Evolutionary conservation across 2,329 filamentous ascomycete species (phyloP), one percentile per base, ranked within the genome.

Genomic region (Penicillium sp.): DNA sequence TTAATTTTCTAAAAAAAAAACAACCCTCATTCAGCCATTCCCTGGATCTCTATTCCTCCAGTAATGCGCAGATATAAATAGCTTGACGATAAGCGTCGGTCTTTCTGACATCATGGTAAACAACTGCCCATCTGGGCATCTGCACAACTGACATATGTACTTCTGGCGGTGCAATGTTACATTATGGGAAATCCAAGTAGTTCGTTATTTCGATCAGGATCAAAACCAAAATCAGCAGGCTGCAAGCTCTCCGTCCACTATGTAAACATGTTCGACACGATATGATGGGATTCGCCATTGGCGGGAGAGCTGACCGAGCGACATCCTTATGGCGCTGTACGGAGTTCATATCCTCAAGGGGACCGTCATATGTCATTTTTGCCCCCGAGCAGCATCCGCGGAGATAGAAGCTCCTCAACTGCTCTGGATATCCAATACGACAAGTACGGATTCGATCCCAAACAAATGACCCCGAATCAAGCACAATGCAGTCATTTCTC

Each of bases 41-140:
- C 9, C 29, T 29, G 29, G 29, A 10, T 29, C 9, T 3, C 3
- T 29, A 29, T 29, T 29, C 29, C 29, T 29, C 29, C 29, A 29
- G 29, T 29, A 29, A 10, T 29, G 29, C 38, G 13, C 31, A 32
- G 5, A 13, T 13, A 32, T 32, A 32, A 5, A 6, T 32, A 25
- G 44, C 35, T 23, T 23, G 21, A 57, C 29, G 52, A 55, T 32
- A 52, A 32, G 18, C 12, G n/a, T 57, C 25, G 21, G 44, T 52
- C 40, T 47, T 42, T 53, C 53, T 64, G 57, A 57, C 55, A 58
- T 63, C 58, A 60, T 58, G 37, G 49, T 59, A 59, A 35, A 48
- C 35, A 23, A 25, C 12, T 25, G 15, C n/a, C 21, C 5, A 25
- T 5, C 21, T 21, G 23, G 29, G 10, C 16, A 45, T 8, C 18